phyloP scores from a whole-genome alignment of 345 rosid species.

The Erysimum cheiranthoides region DNA sequence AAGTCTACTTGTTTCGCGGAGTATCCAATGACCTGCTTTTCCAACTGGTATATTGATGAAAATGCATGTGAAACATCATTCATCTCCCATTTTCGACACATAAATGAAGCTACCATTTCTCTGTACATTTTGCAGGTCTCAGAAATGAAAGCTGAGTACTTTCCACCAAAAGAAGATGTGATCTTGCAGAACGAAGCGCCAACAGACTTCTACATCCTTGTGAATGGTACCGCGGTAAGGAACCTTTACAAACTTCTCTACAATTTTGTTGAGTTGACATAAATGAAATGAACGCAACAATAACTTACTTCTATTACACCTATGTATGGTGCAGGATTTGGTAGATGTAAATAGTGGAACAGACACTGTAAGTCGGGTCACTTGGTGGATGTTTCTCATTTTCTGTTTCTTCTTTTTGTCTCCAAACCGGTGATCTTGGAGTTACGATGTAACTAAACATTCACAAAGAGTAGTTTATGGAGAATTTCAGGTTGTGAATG shows the following conservation, averaged over 20 bases:
- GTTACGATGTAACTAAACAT: not conserved
- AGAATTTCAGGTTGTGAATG: slow-evolving; percentile 62
- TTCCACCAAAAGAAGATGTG: slow-evolving; percentile 89
- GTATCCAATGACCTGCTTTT: slow-evolving; percentile 77
- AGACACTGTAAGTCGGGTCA: slow-evolving; percentile 56
- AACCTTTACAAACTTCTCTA: not conserved
- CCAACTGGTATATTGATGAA: slow-evolving; percentile 60
- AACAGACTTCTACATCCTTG: slow-evolving; percentile 79
- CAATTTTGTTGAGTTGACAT: not conserved
- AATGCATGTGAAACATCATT: slow-evolving; percentile 14
- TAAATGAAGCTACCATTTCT: not conserved
- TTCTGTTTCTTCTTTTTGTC: not conserved
- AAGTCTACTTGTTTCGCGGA: slow-evolving; percentile 68
- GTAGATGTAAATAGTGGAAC: slow-evolving; percentile 51
- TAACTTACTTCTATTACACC: not conserved
- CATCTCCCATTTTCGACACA: not conserved
- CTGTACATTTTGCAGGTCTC: slow-evolving; percentile 56
- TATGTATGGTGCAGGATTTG: slow-evolving; percentile 56
- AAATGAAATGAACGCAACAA: not conserved
- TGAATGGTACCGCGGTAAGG: slow-evolving; percentile 73
- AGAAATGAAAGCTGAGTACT: slow-evolving; percentile 86
- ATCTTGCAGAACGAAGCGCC: slow-evolving; percentile 87
- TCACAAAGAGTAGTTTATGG: slow-evolving; percentile 35
- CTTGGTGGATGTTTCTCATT: not conserved
- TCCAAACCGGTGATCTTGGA: slow-evolving; percentile 15